Percentiles rank a stretch among this genome's conserved stretches.
Conservation (phyloP, 768 basidiomycete genomes). For the Rhodocollybia butyracea region DNA sequence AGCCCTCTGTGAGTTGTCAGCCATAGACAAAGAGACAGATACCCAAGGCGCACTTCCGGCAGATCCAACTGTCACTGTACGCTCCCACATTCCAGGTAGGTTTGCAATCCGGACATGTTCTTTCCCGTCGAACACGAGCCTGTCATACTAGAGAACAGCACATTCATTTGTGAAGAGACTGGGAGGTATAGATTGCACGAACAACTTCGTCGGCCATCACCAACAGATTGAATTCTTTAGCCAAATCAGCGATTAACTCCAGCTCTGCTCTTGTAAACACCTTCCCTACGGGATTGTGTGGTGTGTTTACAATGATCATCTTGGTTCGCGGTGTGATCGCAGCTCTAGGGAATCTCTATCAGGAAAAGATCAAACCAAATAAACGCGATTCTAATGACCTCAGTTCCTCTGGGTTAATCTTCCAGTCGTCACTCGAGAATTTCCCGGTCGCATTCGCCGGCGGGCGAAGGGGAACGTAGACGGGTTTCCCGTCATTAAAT, state of each 20-base stretch:
- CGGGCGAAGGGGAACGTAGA: conserved; percentile 94
- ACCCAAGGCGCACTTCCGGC: conserved; percentile 71
- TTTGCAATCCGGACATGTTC: conserved; percentile 91
- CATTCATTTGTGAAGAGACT: neutral
- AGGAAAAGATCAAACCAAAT: conserved; percentile 5
- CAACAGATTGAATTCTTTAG: conserved; percentile 88
- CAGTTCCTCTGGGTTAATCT: conserved; percentile 84
- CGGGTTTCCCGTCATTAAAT: conserved; percentile 90
- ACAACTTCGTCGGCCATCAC: conserved; percentile 98
- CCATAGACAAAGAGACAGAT: neutral
- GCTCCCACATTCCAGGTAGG: conserved; percentile 98
- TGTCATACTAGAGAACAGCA: conserved; percentile 69
- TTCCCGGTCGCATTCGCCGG: conserved; percentile 46
- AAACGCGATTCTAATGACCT: conserved; percentile 37
- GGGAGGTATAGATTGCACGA: conserved; percentile 24
- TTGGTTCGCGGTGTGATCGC: conserved; percentile 89
- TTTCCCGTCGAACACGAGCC: conserved; percentile 81
- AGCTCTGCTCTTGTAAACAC: conserved; percentile 86
- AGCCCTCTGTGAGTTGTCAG: conserved; percentile 62
- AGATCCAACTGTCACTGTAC: conserved; percentile 94
- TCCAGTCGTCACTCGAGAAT: conserved; percentile 78
- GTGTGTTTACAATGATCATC: conserved; percentile 94
- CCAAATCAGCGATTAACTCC: conserved; percentile 79
- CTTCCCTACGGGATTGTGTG: conserved; percentile 98
- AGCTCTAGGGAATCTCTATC: conserved; percentile 31